These are phyloP conservation scores for Salix arbutifolia DNA, from an alignment of 345 rosid genomes.

Conservation along the genomic window DNA sequence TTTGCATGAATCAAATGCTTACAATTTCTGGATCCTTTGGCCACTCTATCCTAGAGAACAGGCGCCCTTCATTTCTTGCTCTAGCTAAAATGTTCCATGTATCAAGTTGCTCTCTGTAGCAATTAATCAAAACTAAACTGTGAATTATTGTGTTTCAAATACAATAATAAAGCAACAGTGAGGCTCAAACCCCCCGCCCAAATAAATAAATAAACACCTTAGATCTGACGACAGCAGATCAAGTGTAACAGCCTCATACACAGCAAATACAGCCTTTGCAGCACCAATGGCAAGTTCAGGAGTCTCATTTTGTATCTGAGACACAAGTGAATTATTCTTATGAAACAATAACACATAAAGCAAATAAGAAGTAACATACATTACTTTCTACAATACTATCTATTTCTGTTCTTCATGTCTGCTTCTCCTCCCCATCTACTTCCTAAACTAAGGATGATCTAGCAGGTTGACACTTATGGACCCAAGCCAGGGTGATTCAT, in stretches of 20 bases:
- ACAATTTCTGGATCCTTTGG: slow-evolving; percentile 95
- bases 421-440: no score
- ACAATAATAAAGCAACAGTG: not conserved
- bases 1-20: slow-evolving; percentile 19
- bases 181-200: not conserved
- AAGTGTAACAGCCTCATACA: slow-evolving; percentile 88
- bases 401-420: no score
- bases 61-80: slow-evolving; percentile 82
- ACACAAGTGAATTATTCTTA: slow-evolving; percentile 22
- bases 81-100: slow-evolving; percentile 88
- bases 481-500: no score
- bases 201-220: slow-evolving; percentile 45
- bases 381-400: no score
- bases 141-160: not conserved
- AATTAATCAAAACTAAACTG: slow-evolving; percentile 11
- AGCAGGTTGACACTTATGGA: no score
- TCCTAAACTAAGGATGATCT: no score
- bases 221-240: slow-evolving; percentile 76
- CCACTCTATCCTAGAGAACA: slow-evolving; percentile 83
- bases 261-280: slow-evolving; percentile 69
- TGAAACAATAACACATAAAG: not conserved
- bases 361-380: not conserved
- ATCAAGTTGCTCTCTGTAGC: slow-evolving; percentile 84
- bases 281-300: slow-evolving; percentile 79
- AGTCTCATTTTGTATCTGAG: slow-evolving; percentile 69